Conservation (phyloP, 768 basidiomycete genomes). For the Gymnopilus dilepis region DNA sequence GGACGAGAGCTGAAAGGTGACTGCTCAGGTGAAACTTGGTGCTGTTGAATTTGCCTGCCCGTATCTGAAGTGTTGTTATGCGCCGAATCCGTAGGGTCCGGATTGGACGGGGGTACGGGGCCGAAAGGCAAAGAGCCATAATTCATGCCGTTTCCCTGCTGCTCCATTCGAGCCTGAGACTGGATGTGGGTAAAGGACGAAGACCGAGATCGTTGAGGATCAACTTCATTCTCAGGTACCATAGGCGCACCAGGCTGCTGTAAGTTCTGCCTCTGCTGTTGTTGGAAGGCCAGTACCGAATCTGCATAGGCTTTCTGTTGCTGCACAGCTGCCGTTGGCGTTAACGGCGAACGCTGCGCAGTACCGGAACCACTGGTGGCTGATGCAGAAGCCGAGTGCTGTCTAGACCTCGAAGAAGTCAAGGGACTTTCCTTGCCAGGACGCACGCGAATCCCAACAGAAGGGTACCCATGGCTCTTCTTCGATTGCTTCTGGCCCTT, state of each 20-base stretch:
- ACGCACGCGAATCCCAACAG: slow-evolving; percentile 53
- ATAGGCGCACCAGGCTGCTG: background rate
- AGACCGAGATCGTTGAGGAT: slow-evolving; percentile 32
- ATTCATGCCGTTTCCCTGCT: slow-evolving; percentile 1
- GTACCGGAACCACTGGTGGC: background rate
- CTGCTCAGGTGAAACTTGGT: slow-evolving; percentile 19
- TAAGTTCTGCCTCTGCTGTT: slow-evolving; percentile 21
- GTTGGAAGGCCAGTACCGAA: slow-evolving; percentile 19
- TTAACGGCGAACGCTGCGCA: slow-evolving; percentile 15
- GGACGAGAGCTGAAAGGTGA: slow-evolving; percentile 11
- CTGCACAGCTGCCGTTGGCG: slow-evolving; percentile 9
- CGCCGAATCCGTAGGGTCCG: slow-evolving; percentile 8
- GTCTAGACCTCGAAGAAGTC: slow-evolving; percentile 5
- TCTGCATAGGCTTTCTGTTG: slow-evolving; percentile 15
- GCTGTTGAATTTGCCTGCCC: slow-evolving; percentile 23
- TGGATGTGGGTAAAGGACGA: slow-evolving; percentile 29
- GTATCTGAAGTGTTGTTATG: slow-evolving; percentile 12
- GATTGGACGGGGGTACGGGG: background rate
- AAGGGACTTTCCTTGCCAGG: slow-evolving; percentile 36
- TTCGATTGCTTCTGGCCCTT: slow-evolving; percentile 43
- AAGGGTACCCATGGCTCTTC: slow-evolving; percentile 44
- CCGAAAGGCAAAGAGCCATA: slow-evolving; percentile 13
- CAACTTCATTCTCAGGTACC: background rate
- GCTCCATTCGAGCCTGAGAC: slow-evolving; percentile 4
- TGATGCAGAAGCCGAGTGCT: slow-evolving; percentile 10